Evolutionary conservation across 352 stramenopile genomes (phyloP).

Genomic region (Phytophthora citricola): DNA sequence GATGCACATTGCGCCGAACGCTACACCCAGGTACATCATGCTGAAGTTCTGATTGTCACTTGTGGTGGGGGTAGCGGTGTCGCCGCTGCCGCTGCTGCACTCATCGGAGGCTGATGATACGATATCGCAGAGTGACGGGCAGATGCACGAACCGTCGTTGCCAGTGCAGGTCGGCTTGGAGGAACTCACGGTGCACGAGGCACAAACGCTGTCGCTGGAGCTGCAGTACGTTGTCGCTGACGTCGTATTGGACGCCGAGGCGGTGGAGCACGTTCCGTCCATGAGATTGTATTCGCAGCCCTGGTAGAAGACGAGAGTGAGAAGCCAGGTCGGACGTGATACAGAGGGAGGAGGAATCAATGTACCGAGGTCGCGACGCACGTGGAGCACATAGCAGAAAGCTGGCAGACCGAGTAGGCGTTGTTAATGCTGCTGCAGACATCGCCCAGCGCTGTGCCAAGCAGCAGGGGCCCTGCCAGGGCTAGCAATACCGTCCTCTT

Average conservation of each 20-base stretch:
- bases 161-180: slow-evolving; percentile 43
- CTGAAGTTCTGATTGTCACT: slow-evolving; percentile 20
- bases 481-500: neutral
- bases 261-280: slow-evolving; percentile 29
- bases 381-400: slow-evolving; percentile 44
- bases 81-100: slow-evolving; percentile 20
- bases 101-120: slow-evolving; percentile 15
- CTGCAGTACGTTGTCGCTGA: slow-evolving; percentile 31
- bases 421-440: slow-evolving; percentile 42
- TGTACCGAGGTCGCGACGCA: slow-evolving; percentile 45
- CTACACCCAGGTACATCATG: slow-evolving; percentile 45
- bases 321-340: neutral
- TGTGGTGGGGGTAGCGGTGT: neutral
- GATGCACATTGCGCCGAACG: slow-evolving; percentile 32
- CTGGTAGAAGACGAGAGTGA: slow-evolving; percentile 17
- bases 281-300: slow-evolving; percentile 50
- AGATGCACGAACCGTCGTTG: slow-evolving; percentile 41
- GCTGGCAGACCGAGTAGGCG: slow-evolving; percentile 46
- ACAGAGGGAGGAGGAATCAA: neutral
- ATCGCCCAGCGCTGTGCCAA: slow-evolving; percentile 19
- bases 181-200: slow-evolving; percentile 37
- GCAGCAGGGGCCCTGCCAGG: neutral
- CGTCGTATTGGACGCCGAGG: slow-evolving; percentile 19
- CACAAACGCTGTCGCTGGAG: slow-evolving; percentile 31
- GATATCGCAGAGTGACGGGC: slow-evolving; percentile 46